These are phyloP conservation scores for Pelargonium nanum DNA, from an alignment of 345 rosid genomes.

Conservation along the genomic window DNA sequence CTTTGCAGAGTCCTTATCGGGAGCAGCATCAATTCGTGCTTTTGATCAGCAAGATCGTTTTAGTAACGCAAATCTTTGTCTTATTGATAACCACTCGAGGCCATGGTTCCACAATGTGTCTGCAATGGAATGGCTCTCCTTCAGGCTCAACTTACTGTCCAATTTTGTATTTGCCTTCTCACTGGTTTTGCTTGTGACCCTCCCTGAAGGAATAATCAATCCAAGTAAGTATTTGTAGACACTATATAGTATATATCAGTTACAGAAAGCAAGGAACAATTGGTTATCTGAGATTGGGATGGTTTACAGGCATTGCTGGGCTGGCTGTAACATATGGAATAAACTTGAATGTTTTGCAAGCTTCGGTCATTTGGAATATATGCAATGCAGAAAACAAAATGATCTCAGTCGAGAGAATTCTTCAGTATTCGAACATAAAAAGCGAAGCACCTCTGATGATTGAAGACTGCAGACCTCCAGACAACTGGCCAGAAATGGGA, in stretches of 20 bases:
- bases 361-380: slow-evolving; percentile 75
- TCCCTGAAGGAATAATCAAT: slow-evolving; percentile 85
- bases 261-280: not conserved
- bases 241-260: not conserved
- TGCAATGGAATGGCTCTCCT: slow-evolving; percentile 97
- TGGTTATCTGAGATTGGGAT: not conserved
- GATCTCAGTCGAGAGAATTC: slow-evolving; percentile 84
- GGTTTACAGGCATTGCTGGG: slow-evolving; percentile 78
- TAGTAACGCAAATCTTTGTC: slow-evolving; percentile 46
- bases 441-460: slow-evolving; percentile 67
- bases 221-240: slow-evolving; percentile 56
- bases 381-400: slow-evolving; percentile 90
- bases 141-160: slow-evolving; percentile 73
- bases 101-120: slow-evolving; percentile 83
- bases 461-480: slow-evolving; percentile 50
- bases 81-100: slow-evolving; percentile 68
- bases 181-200: slow-evolving; percentile 67
- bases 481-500: slow-evolving; percentile 83
- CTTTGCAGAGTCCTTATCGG: slow-evolving; percentile 85
- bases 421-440: slow-evolving; percentile 64
- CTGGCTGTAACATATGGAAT: slow-evolving; percentile 86
- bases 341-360: slow-evolving; percentile 76
- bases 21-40: slow-evolving; percentile 82
- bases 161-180: slow-evolving; percentile 88
- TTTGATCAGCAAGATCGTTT: slow-evolving; percentile 70